Evolutionary conservation across 164 flowering plant species (phyloP).

Genomic region (Cinnamomum micranthum): DNA sequence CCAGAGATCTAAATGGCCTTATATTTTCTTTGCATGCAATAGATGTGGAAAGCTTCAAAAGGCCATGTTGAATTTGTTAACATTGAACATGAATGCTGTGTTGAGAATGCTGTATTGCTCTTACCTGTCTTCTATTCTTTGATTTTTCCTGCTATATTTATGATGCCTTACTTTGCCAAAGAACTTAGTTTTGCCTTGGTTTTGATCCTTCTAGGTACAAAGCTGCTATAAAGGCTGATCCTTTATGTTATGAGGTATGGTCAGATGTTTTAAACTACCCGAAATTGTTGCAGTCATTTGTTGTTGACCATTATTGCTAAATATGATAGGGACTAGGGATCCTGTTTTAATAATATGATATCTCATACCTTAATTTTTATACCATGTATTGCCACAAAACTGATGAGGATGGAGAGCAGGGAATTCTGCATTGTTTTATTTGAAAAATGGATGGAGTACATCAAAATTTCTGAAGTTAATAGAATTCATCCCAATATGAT

Average conservation of each 20-base stretch:
- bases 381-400: not conserved
- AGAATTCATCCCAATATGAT: not conserved
- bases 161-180: not conserved
- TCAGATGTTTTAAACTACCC: not conserved
- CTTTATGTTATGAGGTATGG: conserved; percentile 94
- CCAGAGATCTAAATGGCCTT: not conserved
- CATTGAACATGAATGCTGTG: not conserved
- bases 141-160: not conserved
- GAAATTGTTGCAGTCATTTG: not conserved
- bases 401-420: not conserved
- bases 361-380: not conserved
- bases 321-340: not conserved
- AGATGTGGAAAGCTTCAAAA: not conserved
- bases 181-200: conserved; percentile 4
- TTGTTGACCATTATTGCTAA: conserved; percentile 4
- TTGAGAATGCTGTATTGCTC: not conserved
- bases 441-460: not conserved
- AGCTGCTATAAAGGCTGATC: conserved; percentile 96
- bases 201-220: conserved; percentile 62
- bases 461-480: conserved; percentile 7
- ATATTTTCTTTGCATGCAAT: not conserved
- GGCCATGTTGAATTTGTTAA: not conserved
- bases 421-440: not conserved
- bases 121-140: not conserved
- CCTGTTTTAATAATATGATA: not conserved